Conservation (phyloP, 208 protist genomes). For the Phytomonas serpens region DNA sequence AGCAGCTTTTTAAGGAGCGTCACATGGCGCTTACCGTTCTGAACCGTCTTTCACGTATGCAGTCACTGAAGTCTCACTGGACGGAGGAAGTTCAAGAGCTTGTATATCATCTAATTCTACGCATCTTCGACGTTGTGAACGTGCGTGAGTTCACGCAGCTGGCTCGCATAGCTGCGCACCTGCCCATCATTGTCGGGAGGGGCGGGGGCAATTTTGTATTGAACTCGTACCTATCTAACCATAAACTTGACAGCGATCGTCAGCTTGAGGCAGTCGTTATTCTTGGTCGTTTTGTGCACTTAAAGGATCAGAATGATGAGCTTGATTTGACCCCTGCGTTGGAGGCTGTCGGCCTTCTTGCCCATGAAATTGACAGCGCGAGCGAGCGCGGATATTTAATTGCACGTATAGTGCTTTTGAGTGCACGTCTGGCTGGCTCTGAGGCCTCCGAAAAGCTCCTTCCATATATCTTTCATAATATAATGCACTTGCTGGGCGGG, state of each 20-base stretch:
- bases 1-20: slow-evolving; percentile 72
- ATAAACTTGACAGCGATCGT: slow-evolving; percentile 33
- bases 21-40: slow-evolving; percentile 58
- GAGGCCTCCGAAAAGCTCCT: slow-evolving; percentile 51
- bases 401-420: slow-evolving; percentile 46
- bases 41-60: slow-evolving; percentile 27
- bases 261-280: slow-evolving; percentile 53
- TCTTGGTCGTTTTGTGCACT: slow-evolving; percentile 32
- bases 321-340: slow-evolving; percentile 43
- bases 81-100: slow-evolving; percentile 69
- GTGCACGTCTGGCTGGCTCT: slow-evolving; percentile 36
- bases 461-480: slow-evolving; percentile 20
- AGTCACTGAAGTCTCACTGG: slow-evolving; percentile 45
- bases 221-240: slow-evolving; percentile 33
- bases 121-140: slow-evolving; percentile 59
- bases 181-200: slow-evolving; percentile 54
- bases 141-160: slow-evolving; percentile 70
- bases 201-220: slow-evolving; percentile 52
- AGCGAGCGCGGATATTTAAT: slow-evolving; percentile 29
- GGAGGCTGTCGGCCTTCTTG: slow-evolving; percentile 34
- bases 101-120: slow-evolving; percentile 50
- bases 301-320: slow-evolving; percentile 11
- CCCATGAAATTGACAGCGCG: slow-evolving; percentile 10
- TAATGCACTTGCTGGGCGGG: background rate
- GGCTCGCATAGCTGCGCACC: slow-evolving; percentile 31